Evolutionary conservation across 169 alveolate species (phyloP), one percentile per base, ranked within the genome.

Genomic region (Plasmodium fragile): DNA sequence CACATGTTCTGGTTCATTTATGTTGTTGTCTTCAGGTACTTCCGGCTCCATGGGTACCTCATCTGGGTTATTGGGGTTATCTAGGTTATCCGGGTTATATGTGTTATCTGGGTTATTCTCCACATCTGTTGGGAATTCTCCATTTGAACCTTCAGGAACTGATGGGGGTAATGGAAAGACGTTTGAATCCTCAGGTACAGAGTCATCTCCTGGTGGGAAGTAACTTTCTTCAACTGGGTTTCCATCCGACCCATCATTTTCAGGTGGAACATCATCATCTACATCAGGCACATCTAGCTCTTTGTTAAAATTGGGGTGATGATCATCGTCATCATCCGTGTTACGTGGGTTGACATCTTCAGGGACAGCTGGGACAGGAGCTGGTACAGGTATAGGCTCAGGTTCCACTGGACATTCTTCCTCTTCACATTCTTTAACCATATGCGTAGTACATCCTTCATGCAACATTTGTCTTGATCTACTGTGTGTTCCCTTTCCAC

Each of bases 401-500:
- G 49, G 52, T 83, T 16, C 32, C 3, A 22, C 53, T 11, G 91
- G 94, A 25, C 94, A 89, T 4, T 30, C 65, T 28, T 22, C 82
- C 18, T 11, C 32, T 0, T 79, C 82, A 89, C 94, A 89, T 59
- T 25, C 53, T 0, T 11, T 36, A 41, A 41, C 36, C 81, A 80
- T 78, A 0, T 79, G 30, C 13, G 41, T 22, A 13, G 78, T 55
- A 72, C 94, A 89, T 41, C 53, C 39, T 34, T 32, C 73, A 45
- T 89, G 94, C 72, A 89, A 52, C 25, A 25, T 8, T n/a, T 18
- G 18, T 79, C 94, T 89, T 41, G 22, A 36, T 65, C 94, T 80
- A 4, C 30, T 53, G 34, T 30, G 80, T 13, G 75, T 41, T 78
- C 94, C 94, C 25, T 39, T 65, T 39, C 90, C 94, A 89, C 94